Conservation (phyloP, 805 yeast species). For the Candida ponderosae region DNA sequence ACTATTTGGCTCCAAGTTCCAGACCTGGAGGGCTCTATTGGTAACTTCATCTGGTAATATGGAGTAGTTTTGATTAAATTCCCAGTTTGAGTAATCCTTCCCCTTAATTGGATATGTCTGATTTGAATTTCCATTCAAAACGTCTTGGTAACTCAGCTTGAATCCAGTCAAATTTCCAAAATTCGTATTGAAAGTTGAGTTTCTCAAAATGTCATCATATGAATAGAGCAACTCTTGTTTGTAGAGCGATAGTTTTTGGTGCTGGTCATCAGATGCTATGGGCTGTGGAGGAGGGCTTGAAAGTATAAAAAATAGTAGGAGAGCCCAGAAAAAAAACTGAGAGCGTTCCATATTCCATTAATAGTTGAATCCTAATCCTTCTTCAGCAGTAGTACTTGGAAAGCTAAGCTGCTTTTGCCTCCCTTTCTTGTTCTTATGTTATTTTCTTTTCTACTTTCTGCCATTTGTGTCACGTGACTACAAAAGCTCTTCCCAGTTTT, state of each 20-base stretch:
- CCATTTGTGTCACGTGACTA: too few relatives aligned
- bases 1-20: conserved; percentile 34
- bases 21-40: conserved; percentile 37
- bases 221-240: conserved; percentile 27
- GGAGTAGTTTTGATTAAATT: conserved; percentile 43
- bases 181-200: conserved; percentile 40
- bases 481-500: too few relatives aligned
- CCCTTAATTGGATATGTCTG: conserved; percentile 53
- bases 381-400: too few relatives aligned
- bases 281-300: conserved; percentile 31
- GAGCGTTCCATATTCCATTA: not conserved
- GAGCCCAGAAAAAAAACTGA: not conserved
- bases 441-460: too few relatives aligned
- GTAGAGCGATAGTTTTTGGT: conserved; percentile 28
- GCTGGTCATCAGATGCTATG: conserved; percentile 23
- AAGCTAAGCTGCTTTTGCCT: too few relatives aligned
- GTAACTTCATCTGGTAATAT: conserved; percentile 56
- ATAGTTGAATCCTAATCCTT: too few relatives aligned
- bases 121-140: conserved; percentile 31
- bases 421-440: too few relatives aligned
- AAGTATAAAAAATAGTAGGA: conserved; percentile 27
- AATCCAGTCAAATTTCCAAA: conserved; percentile 74
- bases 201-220: conserved; percentile 23
- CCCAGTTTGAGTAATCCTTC: conserved; percentile 34
- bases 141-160: conserved; percentile 56